phyloP scores from a whole-genome alignment of 176 grass and related monocot species.

The Aegilops tauschii region DNA sequence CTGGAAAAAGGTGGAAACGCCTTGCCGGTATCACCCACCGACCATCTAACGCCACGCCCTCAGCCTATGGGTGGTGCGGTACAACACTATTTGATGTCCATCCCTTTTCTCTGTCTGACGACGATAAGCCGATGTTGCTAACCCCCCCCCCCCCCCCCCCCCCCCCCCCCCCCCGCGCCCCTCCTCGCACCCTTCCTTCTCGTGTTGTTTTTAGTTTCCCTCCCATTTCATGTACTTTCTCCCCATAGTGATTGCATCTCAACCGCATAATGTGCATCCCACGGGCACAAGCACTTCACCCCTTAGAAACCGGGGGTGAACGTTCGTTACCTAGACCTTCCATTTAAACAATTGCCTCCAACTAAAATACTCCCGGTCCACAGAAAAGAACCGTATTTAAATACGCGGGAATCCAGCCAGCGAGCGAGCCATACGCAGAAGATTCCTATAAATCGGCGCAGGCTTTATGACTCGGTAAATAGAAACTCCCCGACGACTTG shows the following conservation, averaged over 20 bases:
- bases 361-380: neutral
- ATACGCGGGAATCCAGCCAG: neutral
- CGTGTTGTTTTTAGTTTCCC: too few species aligned
- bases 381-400: neutral
- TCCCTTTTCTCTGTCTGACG: too few species aligned
- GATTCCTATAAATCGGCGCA: slow-evolving; percentile 22
- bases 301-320: neutral
- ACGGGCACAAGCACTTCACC: neutral
- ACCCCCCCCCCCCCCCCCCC: too few species aligned
- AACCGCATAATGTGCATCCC: neutral
- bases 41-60: fast-evolving
- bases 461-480: slow-evolving; percentile 27
- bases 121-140: too few species aligned
- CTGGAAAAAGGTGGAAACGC: too few species aligned
- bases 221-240: too few species aligned
- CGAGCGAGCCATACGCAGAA: neutral
- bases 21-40: too few species aligned
- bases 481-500: slow-evolving; percentile 30
- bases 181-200: too few species aligned
- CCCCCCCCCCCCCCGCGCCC: too few species aligned
- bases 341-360: neutral
- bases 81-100: too few species aligned
- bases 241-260: too few species aligned
- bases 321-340: neutral
- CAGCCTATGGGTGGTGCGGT: too few species aligned